Conservation (phyloP, 2,329 filamentous ascomycete species). For the Lasiodiplodia hormozganensis region DNA sequence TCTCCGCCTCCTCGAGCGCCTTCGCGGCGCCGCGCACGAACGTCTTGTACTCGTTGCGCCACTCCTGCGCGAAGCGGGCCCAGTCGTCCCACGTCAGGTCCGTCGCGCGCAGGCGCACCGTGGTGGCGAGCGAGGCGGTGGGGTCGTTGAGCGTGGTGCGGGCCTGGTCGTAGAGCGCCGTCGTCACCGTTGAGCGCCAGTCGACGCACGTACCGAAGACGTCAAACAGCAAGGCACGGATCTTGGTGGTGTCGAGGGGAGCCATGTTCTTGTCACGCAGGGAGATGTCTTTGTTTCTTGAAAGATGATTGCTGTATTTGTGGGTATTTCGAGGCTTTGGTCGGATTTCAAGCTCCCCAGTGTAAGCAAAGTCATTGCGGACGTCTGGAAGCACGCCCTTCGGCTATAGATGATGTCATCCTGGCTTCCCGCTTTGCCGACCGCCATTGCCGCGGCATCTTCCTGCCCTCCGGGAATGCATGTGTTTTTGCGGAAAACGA, state of each 20-base stretch:
- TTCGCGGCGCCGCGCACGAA: conserved; percentile 65
- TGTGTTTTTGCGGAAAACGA: neutral
- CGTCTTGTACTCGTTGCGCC: conserved; percentile 68
- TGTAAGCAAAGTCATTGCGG: neutral
- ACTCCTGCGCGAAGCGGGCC: conserved; percentile 71
- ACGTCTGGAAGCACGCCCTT: conserved; percentile 11
- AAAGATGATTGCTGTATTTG: neutral
- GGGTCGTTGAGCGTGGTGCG: conserved; percentile 55
- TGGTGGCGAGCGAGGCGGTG: conserved; percentile 53
- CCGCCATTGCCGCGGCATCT: conserved; percentile 3
- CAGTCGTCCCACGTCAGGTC: conserved; percentile 65
- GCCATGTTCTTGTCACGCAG: neutral
- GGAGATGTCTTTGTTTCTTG: neutral
- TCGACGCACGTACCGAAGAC: conserved; percentile 83
- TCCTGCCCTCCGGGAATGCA: neutral
- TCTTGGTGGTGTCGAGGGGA: conserved; percentile 35
- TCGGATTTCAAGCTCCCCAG: neutral
- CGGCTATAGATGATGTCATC: conserved; percentile 23
- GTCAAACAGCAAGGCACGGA: conserved; percentile 73
- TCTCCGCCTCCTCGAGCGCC: conserved; percentile 6
- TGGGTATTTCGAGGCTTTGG: neutral
- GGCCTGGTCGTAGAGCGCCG: conserved; percentile 62
- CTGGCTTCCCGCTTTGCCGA: conserved; percentile 12
- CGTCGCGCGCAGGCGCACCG: conserved; percentile 57
- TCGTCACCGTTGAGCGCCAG: conserved; percentile 73